Evolutionary conservation across 805 yeast species (phyloP).

Genomic region (Ogataea henricii): DNA sequence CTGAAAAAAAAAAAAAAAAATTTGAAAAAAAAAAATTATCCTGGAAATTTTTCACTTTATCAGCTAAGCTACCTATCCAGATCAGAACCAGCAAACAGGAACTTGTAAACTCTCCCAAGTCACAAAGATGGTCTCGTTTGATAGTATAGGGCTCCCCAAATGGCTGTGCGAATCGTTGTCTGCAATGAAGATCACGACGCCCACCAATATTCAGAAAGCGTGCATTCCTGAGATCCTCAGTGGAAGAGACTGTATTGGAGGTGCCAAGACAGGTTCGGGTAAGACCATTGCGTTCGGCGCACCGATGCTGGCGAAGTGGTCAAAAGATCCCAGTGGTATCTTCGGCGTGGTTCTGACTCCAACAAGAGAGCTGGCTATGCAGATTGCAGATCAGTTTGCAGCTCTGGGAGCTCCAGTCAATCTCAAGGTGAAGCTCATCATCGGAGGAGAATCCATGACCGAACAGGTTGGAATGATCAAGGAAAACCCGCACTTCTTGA

Average conservation of each 20-base stretch:
- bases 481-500: slow-evolving; percentile 85
- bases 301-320: slow-evolving; percentile 95
- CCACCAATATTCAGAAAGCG: slow-evolving; percentile 83
- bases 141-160: slow-evolving; percentile 69
- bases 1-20: background rate
- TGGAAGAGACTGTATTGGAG: slow-evolving; percentile 94
- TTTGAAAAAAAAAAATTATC: background rate
- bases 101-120: no score
- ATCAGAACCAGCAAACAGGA: no score
- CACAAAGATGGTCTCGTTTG: slow-evolving; percentile 22
- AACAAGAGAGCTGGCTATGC: slow-evolving; percentile 90
- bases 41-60: background rate
- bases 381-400: slow-evolving; percentile 93
- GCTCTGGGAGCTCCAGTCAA: slow-evolving; percentile 92
- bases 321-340: slow-evolving; percentile 91
- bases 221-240: slow-evolving; percentile 84
- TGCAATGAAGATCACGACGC: slow-evolving; percentile 80
- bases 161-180: slow-evolving; percentile 83
- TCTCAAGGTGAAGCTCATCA: slow-evolving; percentile 76
- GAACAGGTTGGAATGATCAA: slow-evolving; percentile 82
- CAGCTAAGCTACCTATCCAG: background rate
- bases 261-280: slow-evolving; percentile 98
- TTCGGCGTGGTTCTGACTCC: slow-evolving; percentile 91
- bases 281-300: slow-evolving; percentile 96
- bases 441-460: slow-evolving; percentile 96